Evolutionary conservation across 805 yeast genomes (phyloP), one percentile per base, ranked within the genome.

Genomic region (Saturnispora sanitii): DNA sequence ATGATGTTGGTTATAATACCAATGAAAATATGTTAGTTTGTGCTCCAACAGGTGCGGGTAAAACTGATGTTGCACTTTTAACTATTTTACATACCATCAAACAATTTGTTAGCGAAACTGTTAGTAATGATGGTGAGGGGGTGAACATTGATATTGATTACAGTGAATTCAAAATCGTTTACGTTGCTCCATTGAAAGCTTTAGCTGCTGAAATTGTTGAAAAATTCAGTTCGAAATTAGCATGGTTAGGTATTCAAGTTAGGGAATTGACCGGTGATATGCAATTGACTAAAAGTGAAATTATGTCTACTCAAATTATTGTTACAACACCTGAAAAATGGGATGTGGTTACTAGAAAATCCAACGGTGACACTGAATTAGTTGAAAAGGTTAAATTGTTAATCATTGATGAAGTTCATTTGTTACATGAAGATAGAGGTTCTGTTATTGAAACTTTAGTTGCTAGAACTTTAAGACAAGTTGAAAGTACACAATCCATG

Each of bases 1-100:
- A 70, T 50, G 95, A 95, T 0, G 85, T 88, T 12, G 97, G 95
- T 0, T 92, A 90, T 57, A 77, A 82, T 41, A 82, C 96, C 4
- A 87, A 84, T 58, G 96, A 90, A 53, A 90, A 90, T 54, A 84
- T 92, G 95, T 65, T 88, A 38, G 86, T 88, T 4, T 88, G 96
- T 75, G 96, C 96, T 0, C 96, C 96, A 1, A 88, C 96, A 0
- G 96, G 96, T 70, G 95, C 96, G 5, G 96, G 96, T 73, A 88
- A 88, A 56, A 88, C 96, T 0, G 96, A 88, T 59, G 90, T 88
- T 21, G 96, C 96, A 0, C 61, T 88, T 44, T 64, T 88, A 29
- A 68, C 96, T 0, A 77, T 88, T 46, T 64, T 88, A 39, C 90
- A 82, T 52, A 75, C 92, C 0, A 79, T 90, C 12, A 74, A 77